phyloP scores from a whole-genome alignment of 1,139 yeast species.

The Hemisphaericaspora subhashii region DNA sequence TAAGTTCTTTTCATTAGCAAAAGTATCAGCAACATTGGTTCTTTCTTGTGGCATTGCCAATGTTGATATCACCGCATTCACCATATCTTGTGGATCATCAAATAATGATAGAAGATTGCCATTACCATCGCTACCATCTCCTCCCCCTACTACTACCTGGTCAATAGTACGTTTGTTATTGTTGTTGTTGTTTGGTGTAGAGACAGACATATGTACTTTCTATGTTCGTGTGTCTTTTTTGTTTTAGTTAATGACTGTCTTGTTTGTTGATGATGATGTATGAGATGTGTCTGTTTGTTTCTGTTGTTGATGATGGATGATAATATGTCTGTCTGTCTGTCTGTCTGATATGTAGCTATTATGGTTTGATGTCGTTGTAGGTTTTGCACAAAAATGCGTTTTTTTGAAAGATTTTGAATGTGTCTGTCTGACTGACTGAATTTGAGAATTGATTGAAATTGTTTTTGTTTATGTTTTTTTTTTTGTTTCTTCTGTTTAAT shows the following conservation, averaged over 20 bases:
- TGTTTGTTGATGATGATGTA: not conserved
- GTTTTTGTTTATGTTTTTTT: not conserved
- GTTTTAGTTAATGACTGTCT: not conserved
- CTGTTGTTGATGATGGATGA: not conserved
- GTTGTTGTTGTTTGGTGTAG: not conserved
- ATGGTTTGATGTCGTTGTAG: too few species aligned
- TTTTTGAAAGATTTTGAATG: too few species aligned
- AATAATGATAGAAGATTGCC: slow-evolving; percentile 20
- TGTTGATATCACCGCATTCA: slow-evolving; percentile 53
- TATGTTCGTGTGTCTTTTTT: not conserved
- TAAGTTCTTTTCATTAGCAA: slow-evolving; percentile 67
- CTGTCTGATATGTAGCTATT: not conserved
- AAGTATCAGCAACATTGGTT: slow-evolving; percentile 49
- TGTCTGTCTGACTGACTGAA: not conserved
- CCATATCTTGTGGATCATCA: slow-evolving; percentile 53
- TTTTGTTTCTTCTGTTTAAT: not conserved
- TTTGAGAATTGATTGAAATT: not conserved
- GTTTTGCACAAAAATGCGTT: too few species aligned
- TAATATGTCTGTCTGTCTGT: not conserved
- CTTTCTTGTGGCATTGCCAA: slow-evolving; percentile 49
- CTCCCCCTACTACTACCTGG: not conserved
- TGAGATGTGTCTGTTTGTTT: not conserved
- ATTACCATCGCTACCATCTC: not conserved
- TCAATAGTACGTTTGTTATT: not conserved
- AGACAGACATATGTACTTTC: not conserved